Percentiles rank a stretch among this genome's conserved stretches.
Evolutionary conservation across 352 stramenopile species (phyloP).

Genomic region (Phytophthora cryptogea): DNA sequence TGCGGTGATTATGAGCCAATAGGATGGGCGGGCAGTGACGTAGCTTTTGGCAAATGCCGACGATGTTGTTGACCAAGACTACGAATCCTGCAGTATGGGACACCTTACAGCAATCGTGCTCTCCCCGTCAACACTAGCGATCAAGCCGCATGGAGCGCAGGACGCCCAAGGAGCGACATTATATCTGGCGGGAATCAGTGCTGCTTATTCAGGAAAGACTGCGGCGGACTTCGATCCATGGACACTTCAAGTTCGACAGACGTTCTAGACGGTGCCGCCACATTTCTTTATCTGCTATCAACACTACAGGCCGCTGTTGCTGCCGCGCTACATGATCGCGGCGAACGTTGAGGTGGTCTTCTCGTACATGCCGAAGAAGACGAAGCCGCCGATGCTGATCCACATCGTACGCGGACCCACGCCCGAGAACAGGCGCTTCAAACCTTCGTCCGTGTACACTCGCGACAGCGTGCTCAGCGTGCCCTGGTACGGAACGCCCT

Average conservation of each 20-base stretch:
- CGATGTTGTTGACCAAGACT: slow-evolving; percentile 32
- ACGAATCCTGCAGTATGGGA: slow-evolving; percentile 24
- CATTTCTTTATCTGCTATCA: slow-evolving; percentile 24
- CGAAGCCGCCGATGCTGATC: slow-evolving; percentile 99
- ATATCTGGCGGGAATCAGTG: slow-evolving; percentile 3
- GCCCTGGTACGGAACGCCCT: slow-evolving; percentile 92
- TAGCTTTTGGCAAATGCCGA: slow-evolving; percentile 8
- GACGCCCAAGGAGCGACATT: background rate
- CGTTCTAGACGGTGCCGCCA: slow-evolving; percentile 15
- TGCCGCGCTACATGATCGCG: slow-evolving; percentile 45
- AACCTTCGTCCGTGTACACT: slow-evolving; percentile 92
- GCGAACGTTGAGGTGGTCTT: slow-evolving; percentile 81
- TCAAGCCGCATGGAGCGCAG: background rate
- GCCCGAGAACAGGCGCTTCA: slow-evolving; percentile 92
- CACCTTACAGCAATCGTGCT: slow-evolving; percentile 3
- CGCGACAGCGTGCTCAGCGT: slow-evolving; percentile 91
- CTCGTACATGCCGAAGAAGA: slow-evolving; percentile 99
- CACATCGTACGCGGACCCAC: slow-evolving; percentile 97
- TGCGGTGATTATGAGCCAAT: slow-evolving; percentile 20
- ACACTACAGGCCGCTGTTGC: background rate
- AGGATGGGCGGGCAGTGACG: slow-evolving; percentile 7
- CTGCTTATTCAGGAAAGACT: background rate
- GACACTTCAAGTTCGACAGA: slow-evolving; percentile 19
- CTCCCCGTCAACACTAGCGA: slow-evolving; percentile 3
- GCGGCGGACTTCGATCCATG: background rate